Base-by-base conservation (phyloP, 2,329 filamentous ascomycete species). In the Fusarium coffeatum region DNA sequence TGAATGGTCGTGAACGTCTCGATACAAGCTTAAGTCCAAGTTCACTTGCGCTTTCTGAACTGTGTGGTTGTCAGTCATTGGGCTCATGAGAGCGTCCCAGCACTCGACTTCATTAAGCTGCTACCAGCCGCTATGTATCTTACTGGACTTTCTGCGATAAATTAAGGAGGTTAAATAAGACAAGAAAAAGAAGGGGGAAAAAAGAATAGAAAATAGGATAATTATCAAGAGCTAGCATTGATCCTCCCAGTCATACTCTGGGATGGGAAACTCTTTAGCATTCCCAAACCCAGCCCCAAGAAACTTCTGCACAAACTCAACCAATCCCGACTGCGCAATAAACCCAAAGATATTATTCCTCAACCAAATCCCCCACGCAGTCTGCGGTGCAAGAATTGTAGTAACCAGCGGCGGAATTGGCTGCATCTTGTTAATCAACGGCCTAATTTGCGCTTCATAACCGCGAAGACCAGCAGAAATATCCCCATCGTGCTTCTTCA, bases 311-410 rank as follows among this genome's bases (percentile, higher is more conserved):
- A 34, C 43, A 78, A 77, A 18, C 73, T 75, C 46, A 76, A 68
- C 27, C 25, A 83, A 63, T 4, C 77, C 72, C 3, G 70, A 78
- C 80, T 80, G 82, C 30, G 76, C 72, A 16, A 85, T 61, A 8
- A 84, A 73, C 6, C 76, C 74, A 54, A 86, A 81, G 1, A 83
- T 61, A 2, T 60, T 61, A 49, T 86, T 84, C 27, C 84, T 76
- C 25, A 85, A 4, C 80, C 82, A 81, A 20, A 85, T 74, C 0
- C 80, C 83, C 80, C 80, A 83, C 9, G 72, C 74, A 10, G 81
- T 83, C 72, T 84, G 81, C n/a, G 83, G 83, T 10, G 79, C 81
- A 23, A 85, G 37, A 27, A 85, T 59, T 2, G 64, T 64, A 9
- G 75, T 75, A 4, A 84, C 53, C 1, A 79, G 56, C 3, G 78